Evolutionary conservation across 768 basidiomycete genomes (phyloP).

Genomic region (Tylopilus plumbeoviolaceoides): DNA sequence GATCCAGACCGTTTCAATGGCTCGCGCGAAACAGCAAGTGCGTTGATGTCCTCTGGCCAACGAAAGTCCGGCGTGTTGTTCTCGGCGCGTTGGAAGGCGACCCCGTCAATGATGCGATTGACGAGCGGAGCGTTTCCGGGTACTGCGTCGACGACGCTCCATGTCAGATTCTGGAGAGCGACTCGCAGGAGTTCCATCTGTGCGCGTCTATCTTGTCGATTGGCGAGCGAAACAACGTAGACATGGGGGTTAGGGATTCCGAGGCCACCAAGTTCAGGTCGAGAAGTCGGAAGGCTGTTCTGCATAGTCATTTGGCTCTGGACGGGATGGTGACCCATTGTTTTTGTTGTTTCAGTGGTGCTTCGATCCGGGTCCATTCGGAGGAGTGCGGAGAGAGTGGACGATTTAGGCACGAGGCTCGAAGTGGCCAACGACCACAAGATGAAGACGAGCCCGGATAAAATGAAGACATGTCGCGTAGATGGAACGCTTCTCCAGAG

Average conservation of each 20-base stretch:
- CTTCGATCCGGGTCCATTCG: slow-evolving; percentile 13
- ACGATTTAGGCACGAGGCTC: slow-evolving; percentile 9
- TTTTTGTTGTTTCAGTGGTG: no score
- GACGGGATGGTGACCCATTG: no score
- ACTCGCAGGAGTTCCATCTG: slow-evolving; percentile 54
- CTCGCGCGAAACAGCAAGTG: slow-evolving; percentile 12
- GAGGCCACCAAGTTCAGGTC: slow-evolving; percentile 18
- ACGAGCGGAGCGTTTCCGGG: slow-evolving; percentile 39
- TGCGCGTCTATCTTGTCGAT: slow-evolving; percentile 48
- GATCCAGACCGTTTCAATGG: slow-evolving; percentile 17
- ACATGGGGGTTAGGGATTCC: slow-evolving; percentile 38
- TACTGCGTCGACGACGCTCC: slow-evolving; percentile 52
- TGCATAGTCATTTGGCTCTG: neutral
- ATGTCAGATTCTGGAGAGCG: slow-evolving; percentile 41
- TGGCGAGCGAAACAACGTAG: slow-evolving; percentile 59
- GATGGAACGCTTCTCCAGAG: slow-evolving; percentile 11
- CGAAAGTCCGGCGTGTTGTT: slow-evolving; percentile 17
- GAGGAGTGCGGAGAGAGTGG: slow-evolving; percentile 11
- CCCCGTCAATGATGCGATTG: slow-evolving; percentile 39
- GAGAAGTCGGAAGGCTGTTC: neutral
- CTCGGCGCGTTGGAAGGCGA: slow-evolving; percentile 23
- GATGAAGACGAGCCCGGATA: slow-evolving; percentile 18
- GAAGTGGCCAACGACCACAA: slow-evolving; percentile 17
- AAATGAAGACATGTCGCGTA: slow-evolving; percentile 21
- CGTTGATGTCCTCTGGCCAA: slow-evolving; percentile 40